Evolutionary conservation across 108 stramenopile genomes (phyloP).

Genomic region (Cyclotella kingstonii): DNA sequence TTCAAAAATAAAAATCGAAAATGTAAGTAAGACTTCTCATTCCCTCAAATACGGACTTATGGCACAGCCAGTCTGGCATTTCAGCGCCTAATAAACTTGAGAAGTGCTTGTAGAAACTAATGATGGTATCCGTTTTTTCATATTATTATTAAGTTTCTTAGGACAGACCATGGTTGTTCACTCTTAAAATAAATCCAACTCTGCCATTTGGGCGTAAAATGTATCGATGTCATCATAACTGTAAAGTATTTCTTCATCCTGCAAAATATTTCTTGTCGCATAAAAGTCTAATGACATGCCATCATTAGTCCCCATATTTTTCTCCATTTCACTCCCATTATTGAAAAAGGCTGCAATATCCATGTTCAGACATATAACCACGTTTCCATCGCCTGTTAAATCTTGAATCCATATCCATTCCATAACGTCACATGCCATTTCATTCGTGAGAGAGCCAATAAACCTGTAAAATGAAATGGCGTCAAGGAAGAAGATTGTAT

Average conservation of each 20-base stretch:
- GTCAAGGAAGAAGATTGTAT: neutral
- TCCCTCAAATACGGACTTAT: no score
- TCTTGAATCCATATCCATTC: slow-evolving; percentile 4
- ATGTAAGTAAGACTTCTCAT: no score
- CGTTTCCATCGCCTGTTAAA: neutral
- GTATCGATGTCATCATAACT: neutral
- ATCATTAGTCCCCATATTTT: neutral
- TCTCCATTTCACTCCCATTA: neutral
- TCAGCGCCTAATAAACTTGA: no score
- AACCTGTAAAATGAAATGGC: neutral
- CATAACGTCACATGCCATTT: slow-evolving; percentile 1
- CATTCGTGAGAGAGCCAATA: neutral
- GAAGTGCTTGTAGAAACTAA: no score
- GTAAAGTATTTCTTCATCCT: neutral
- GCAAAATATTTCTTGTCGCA: neutral
- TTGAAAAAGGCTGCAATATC: neutral
- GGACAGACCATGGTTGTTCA: no score
- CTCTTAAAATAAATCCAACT: no score
- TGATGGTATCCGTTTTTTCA: no score
- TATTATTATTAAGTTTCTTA: no score
- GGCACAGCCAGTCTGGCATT: no score
- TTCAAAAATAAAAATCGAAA: no score
- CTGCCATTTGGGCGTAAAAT: no score
- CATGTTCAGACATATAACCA: neutral
- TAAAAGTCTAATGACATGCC: neutral